These are phyloP conservation scores for Plectosphaerella plurivora DNA, from an alignment of 2,329 filamentous ascomycete species.

Conservation along the genomic window DNA sequence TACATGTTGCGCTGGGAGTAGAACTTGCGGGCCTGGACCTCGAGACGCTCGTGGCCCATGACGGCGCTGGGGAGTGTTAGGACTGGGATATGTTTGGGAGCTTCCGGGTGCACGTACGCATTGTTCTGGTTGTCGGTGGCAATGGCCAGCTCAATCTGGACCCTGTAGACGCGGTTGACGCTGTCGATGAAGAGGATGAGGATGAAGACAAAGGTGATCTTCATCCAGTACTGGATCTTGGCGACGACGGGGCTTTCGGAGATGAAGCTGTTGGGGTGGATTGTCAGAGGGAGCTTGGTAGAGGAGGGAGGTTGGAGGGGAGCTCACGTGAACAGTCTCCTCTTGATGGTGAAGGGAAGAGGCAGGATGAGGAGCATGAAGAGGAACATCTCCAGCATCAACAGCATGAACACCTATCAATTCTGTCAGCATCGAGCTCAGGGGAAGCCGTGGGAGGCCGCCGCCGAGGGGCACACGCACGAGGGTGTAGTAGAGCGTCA, in stretches of 20 bases:
- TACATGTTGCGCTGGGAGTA: slow-evolving; percentile 99
- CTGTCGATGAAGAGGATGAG: slow-evolving; percentile 97
- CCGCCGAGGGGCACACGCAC: slow-evolving; percentile 26
- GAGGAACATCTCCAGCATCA: slow-evolving; percentile 78
- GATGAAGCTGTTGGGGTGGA: slow-evolving; percentile 64
- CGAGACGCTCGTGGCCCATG: slow-evolving; percentile 90
- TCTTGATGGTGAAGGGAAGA: slow-evolving; percentile 79
- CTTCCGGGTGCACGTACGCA: slow-evolving; percentile 37
- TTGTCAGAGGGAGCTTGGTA: slow-evolving; percentile 3
- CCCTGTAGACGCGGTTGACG: slow-evolving; percentile 75
- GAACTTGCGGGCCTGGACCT: slow-evolving; percentile 99
- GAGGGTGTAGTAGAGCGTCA: slow-evolving; percentile 56
- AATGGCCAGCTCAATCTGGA: slow-evolving; percentile 80
- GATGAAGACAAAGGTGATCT: slow-evolving; percentile 99
- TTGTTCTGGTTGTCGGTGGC: slow-evolving; percentile 58
- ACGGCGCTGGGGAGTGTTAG: slow-evolving; percentile 46
- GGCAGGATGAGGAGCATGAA: slow-evolving; percentile 80
- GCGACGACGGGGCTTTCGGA: slow-evolving; percentile 81
- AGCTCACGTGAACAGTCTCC: slow-evolving; percentile 72
- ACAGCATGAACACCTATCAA: slow-evolving; percentile 71
- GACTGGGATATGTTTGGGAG: not conserved
- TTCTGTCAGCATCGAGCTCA: slow-evolving; percentile 3
- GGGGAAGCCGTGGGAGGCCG: not conserved
- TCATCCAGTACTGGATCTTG: slow-evolving; percentile 95
- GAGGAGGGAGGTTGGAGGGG: not conserved